A percentile compares a stretch with the other conserved stretches of the same genome.
Conservation (phyloP, 1,284 basidiomycete genomes). For the Ceratobasidium sp. region DNA sequence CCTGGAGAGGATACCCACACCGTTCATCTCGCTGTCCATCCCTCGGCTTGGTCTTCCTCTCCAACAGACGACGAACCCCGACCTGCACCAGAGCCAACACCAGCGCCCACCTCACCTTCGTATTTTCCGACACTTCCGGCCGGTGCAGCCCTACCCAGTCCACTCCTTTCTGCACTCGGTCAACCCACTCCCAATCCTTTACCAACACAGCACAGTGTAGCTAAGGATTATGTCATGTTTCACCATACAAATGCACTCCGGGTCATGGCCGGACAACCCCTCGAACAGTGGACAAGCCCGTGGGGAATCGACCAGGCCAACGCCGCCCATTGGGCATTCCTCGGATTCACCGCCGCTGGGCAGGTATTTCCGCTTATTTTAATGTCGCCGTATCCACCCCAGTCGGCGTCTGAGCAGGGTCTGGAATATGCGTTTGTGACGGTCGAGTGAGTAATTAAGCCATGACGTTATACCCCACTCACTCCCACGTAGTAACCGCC, state of each 20-base stretch:
- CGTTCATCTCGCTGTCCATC: constrained; percentile 76
- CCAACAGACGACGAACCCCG: constrained; percentile 53
- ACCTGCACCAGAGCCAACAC: constrained; percentile 22
- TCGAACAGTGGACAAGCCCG: constrained; percentile 34
- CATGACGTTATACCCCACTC: constrained; percentile 37
- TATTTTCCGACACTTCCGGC: background rate
- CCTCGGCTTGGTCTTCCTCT: constrained; percentile 68
- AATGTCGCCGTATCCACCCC: constrained; percentile 39
- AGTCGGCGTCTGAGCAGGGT: constrained; percentile 50
- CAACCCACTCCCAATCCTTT: too few relatives aligned
- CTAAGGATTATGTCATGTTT: constrained; percentile 39
- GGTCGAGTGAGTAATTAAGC: constrained; percentile 59
- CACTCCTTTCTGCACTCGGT: constrained; percentile 1
- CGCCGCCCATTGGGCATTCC: constrained; percentile 26
- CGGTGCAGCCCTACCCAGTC: background rate
- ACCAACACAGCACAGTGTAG: too few relatives aligned
- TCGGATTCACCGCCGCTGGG: constrained; percentile 66
- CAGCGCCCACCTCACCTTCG: constrained; percentile 16
- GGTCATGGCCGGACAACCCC: constrained; percentile 38
- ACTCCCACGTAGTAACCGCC: constrained; percentile 56
- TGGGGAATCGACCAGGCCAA: constrained; percentile 36
- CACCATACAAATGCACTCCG: constrained; percentile 42
- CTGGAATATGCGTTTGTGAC: constrained; percentile 64
- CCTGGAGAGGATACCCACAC: constrained; percentile 62
- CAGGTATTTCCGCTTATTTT: constrained; percentile 48